phyloP scores from a whole-genome alignment of 495 filamentous ascomycete genomes.

The Penicillium coffeae region DNA sequence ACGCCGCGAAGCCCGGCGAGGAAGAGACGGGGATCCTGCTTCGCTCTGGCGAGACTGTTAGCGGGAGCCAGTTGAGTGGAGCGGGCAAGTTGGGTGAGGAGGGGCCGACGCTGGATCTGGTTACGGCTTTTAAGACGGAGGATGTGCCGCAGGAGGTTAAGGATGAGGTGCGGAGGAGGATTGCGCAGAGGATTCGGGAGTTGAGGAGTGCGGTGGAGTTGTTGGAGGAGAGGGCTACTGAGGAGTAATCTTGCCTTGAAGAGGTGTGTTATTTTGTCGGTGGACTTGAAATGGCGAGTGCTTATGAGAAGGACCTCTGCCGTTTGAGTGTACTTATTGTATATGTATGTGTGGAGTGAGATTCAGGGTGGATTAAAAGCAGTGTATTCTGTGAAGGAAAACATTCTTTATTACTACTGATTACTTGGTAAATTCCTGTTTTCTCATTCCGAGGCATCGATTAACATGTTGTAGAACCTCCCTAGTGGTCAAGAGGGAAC shows the following conservation, averaged over 20 bases:
- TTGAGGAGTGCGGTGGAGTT: slow-evolving; percentile 39
- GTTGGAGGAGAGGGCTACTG: slow-evolving; percentile 39
- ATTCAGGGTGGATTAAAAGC: too few relatives aligned
- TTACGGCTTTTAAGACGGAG: slow-evolving; percentile 33
- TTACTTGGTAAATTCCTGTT: too few relatives aligned
- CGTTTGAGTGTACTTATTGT: too few relatives aligned
- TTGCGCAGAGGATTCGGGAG: slow-evolving; percentile 42
- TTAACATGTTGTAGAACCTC: too few relatives aligned
- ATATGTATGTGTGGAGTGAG: too few relatives aligned
- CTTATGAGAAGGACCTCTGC: too few relatives aligned
- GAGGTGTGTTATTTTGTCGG: not conserved
- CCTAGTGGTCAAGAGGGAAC: too few relatives aligned
- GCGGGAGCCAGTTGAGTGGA: not conserved
- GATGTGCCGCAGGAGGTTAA: slow-evolving; percentile 22
- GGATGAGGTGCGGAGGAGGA: slow-evolving; percentile 37
- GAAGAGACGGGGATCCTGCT: slow-evolving; percentile 6
- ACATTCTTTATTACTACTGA: too few relatives aligned
- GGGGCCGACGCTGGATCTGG: slow-evolving; percentile 15
- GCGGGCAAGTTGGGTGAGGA: not conserved
- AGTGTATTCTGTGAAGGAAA: too few relatives aligned
- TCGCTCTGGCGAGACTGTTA: not conserved
- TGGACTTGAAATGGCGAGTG: too few relatives aligned
- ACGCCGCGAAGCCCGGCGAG: slow-evolving; percentile 22
- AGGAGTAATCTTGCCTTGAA: slow-evolving; percentile 18
- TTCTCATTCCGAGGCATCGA: too few relatives aligned